Evolutionary conservation across 1,284 basidiomycete species (phyloP).

Genomic region (Austroboletus rostrupii): DNA sequence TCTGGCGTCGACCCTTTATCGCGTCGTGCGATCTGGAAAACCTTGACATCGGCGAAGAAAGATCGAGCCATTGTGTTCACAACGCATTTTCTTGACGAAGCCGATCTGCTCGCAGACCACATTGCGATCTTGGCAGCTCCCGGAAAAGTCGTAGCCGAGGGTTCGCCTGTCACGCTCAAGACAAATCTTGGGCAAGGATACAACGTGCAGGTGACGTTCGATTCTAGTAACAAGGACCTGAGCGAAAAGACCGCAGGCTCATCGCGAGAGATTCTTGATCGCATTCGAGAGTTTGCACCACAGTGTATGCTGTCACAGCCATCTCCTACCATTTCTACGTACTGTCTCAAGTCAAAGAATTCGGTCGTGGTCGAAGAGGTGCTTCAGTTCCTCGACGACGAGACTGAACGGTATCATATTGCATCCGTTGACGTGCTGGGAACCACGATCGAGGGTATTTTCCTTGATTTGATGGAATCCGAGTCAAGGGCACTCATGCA

Average conservation of each 20-base stretch:
- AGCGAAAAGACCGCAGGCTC: conserved; percentile 13
- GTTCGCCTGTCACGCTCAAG: conserved; percentile 72
- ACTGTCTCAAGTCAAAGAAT: conserved; percentile 59
- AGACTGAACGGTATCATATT: conserved; percentile 38
- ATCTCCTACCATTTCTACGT: conserved; percentile 41
- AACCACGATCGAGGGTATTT: conserved; percentile 78
- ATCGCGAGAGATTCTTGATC: conserved; percentile 38
- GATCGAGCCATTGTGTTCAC: conserved; percentile 66
- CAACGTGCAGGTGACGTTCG: conserved; percentile 52
- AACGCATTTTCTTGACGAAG: conserved; percentile 78
- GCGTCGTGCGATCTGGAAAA: conserved; percentile 73
- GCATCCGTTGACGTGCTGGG: conserved; percentile 63
- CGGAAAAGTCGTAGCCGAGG: conserved; percentile 69
- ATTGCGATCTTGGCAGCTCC: conserved; percentile 75
- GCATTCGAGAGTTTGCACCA: conserved; percentile 47
- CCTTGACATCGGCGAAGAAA: conserved; percentile 61
- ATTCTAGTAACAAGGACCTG: conserved; percentile 9
- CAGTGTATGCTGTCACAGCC: conserved; percentile 38
- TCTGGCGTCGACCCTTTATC: conserved; percentile 80
- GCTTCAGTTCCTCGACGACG: conserved; percentile 50
- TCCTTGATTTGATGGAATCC: conserved; percentile 65
- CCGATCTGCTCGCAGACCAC: conserved; percentile 71
- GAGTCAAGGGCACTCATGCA: conserved; percentile 23
- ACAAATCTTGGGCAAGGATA: conserved; percentile 71
- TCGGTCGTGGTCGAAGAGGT: conserved; percentile 49